Conservation (phyloP, 192 early-diverging fungal species). For the Coemansia sp. region DNA sequence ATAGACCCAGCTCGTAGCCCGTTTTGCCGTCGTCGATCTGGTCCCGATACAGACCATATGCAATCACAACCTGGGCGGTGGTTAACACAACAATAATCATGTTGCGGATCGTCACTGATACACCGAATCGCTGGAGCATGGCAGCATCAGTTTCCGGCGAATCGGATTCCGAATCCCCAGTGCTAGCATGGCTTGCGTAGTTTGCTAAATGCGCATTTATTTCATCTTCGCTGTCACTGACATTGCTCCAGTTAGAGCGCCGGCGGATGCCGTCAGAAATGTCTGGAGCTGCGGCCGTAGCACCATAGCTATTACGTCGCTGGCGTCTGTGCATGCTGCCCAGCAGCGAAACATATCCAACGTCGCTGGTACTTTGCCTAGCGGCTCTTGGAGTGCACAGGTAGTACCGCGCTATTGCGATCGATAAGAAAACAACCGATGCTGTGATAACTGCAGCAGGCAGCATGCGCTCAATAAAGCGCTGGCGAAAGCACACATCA, state of each 20-base stretch:
- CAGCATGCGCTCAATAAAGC: slow-evolving; percentile 32
- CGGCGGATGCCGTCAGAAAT: not conserved
- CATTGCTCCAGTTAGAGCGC: slow-evolving; percentile 6
- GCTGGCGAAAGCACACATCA: slow-evolving; percentile 40
- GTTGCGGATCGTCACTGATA: slow-evolving; percentile 35
- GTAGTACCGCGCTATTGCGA: slow-evolving; percentile 16
- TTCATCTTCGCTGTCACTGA: slow-evolving; percentile 2
- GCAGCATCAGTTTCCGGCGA: not conserved
- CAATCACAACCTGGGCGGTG: slow-evolving; percentile 19
- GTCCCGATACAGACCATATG: slow-evolving; percentile 7
- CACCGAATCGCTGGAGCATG: not conserved
- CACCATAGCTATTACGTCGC: not conserved
- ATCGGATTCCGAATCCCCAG: not conserved
- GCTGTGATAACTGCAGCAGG: slow-evolving; percentile 20
- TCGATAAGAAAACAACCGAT: slow-evolving; percentile 16
- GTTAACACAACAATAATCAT: slow-evolving; percentile 21
- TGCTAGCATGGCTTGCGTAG: not conserved
- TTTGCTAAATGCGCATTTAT: not conserved
- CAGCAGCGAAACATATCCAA: slow-evolving; percentile 1
- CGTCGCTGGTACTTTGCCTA: not conserved
- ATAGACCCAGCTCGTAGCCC: slow-evolving; percentile 23
- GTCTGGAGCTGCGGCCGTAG: not conserved
- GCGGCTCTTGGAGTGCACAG: not conserved
- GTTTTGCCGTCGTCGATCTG: slow-evolving; percentile 1
- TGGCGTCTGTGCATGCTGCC: not conserved